Evolutionary conservation across 139 green algal genomes (phyloP).

Genomic region (Picochlorum sp.): DNA sequence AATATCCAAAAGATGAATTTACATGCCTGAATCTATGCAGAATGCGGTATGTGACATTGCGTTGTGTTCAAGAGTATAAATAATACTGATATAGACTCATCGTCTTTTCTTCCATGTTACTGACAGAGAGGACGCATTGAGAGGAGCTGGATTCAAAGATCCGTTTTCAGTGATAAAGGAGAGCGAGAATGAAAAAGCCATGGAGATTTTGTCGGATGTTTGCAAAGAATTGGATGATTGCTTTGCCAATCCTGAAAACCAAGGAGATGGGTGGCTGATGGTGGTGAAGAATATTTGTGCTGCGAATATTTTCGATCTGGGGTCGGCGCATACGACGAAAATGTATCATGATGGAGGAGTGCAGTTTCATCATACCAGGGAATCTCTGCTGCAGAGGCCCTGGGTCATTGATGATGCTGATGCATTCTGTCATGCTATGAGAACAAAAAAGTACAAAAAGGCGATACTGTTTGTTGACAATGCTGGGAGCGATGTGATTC

Average conservation of each 20-base stretch:
- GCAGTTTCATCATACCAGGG: conserved; percentile 35
- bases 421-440: conserved; percentile 20
- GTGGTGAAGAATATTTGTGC: conserved; percentile 57
- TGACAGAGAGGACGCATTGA: conserved; percentile 47
- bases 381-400: conserved; percentile 45
- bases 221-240: conserved; percentile 23
- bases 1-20: neutral
- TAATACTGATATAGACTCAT: neutral
- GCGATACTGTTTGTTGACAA: conserved; percentile 88
- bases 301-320: conserved; percentile 86
- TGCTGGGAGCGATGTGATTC: conserved; percentile 69
- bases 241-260: conserved; percentile 9
- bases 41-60: neutral
- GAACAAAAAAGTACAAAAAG: conserved; percentile 32
- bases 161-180: conserved; percentile 61
- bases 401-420: conserved; percentile 83
- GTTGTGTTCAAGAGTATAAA: neutral
- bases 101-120: too few species aligned
- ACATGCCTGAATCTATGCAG: neutral
- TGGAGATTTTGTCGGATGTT: conserved; percentile 40
- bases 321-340: conserved; percentile 37
- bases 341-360: conserved; percentile 24
- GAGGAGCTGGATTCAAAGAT: conserved; percentile 46
- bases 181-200: conserved; percentile 54
- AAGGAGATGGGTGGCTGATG: conserved; percentile 22